Evolutionary conservation across 2,329 filamentous ascomycete genomes (phyloP).

Genomic region (Chaetomium sp.): DNA sequence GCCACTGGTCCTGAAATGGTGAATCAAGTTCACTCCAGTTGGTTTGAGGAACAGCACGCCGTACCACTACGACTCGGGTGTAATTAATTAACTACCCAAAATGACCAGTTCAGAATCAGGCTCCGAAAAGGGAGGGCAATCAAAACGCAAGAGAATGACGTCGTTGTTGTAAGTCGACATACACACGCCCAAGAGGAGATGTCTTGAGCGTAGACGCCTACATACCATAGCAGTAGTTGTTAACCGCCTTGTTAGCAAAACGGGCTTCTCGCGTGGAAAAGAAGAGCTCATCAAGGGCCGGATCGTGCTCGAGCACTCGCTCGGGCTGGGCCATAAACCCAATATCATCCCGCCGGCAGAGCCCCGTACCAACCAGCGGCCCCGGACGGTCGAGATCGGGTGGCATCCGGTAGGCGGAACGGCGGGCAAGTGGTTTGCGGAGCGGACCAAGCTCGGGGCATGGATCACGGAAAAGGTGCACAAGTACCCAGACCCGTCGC

Average conservation of each 20-base stretch:
- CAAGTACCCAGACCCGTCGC: conserved; percentile 59
- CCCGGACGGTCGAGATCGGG: conserved; percentile 54
- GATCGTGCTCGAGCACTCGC: conserved; percentile 45
- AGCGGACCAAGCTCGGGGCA: conserved; percentile 57
- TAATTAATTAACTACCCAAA: not conserved
- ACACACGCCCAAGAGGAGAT: not conserved
- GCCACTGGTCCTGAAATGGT: not conserved
- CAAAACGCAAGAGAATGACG: conserved; percentile 30
- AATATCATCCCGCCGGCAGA: conserved; percentile 48
- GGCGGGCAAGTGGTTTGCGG: conserved; percentile 61
- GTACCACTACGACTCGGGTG: not conserved
- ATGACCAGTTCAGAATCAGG: conserved; percentile 19
- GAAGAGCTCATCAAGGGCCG: conserved; percentile 46
- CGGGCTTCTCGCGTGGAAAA: conserved; percentile 30
- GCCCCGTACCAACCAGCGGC: conserved; percentile 42
- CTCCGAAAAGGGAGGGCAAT: conserved; percentile 17
- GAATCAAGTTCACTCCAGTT: not conserved
- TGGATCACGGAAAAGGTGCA: conserved; percentile 58
- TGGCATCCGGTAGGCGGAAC: conserved; percentile 62
- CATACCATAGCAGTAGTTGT: not conserved
- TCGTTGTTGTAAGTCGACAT: conserved; percentile 23
- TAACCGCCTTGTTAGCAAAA: conserved; percentile 16
- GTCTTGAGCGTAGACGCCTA: not conserved
- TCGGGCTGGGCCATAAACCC: conserved; percentile 49
- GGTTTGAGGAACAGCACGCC: not conserved